Evolutionary conservation across 1,139 yeast genomes (phyloP).

Genomic region (Sugiyamaella grinbergsii): DNA sequence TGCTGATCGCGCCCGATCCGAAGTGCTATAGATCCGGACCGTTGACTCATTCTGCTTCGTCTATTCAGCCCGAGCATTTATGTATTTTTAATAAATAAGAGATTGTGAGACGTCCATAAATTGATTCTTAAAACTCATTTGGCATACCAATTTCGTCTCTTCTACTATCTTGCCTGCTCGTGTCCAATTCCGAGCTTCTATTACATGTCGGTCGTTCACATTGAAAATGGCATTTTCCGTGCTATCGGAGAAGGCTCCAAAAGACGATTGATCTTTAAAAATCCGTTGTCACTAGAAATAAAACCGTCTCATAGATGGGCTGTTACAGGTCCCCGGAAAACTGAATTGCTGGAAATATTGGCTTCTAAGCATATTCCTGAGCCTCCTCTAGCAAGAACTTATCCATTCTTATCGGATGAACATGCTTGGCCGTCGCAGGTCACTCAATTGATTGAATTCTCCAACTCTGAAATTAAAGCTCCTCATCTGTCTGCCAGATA

Average conservation of each 20-base stretch:
- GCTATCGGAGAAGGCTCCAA: slow-evolving; percentile 25
- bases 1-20: too few species aligned
- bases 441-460: slow-evolving; percentile 63
- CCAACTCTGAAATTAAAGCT: slow-evolving; percentile 56
- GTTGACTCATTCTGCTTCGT: too few species aligned
- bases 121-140: too few species aligned
- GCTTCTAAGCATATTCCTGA: slow-evolving; percentile 52
- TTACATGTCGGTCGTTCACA: slow-evolving; percentile 13
- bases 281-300: slow-evolving; percentile 40
- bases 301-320: slow-evolving; percentile 51
- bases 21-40: too few species aligned
- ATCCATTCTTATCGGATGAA: slow-evolving; percentile 52
- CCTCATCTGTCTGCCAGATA: slow-evolving; percentile 88
- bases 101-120: too few species aligned
- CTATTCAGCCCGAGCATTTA: too few species aligned
- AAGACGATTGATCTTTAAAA: slow-evolving; percentile 28
- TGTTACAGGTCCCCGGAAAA: slow-evolving; percentile 52
- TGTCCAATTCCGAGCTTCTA: too few species aligned
- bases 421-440: slow-evolving; percentile 51
- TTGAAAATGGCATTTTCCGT: slow-evolving; percentile 17
- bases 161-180: too few species aligned
- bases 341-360: slow-evolving; percentile 48
- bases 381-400: slow-evolving; percentile 58
- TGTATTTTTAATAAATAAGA: too few species aligned
- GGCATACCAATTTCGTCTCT: too few species aligned